phyloP scores from a whole-genome alignment of 2,329 filamentous ascomycete genomes.

The Colletotrichum spinosum region DNA sequence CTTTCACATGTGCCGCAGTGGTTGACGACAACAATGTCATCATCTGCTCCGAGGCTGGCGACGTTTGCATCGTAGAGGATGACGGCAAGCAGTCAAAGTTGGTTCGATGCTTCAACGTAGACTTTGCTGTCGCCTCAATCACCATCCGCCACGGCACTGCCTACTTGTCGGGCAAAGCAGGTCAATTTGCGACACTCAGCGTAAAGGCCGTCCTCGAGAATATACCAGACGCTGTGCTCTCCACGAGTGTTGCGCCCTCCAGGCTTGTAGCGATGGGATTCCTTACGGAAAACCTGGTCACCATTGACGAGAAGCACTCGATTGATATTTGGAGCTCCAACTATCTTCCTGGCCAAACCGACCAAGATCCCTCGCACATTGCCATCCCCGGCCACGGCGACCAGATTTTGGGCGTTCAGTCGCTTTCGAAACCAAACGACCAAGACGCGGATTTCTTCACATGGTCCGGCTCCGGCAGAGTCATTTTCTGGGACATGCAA shows the following conservation, averaged over 20 bases:
- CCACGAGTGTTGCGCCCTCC: constrained; percentile 50
- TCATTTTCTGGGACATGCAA: constrained; percentile 85
- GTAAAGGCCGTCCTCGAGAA: constrained; percentile 61
- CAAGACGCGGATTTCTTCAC: constrained; percentile 83
- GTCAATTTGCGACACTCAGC: constrained; percentile 66
- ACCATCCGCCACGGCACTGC: constrained; percentile 69
- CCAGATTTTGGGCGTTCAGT: constrained; percentile 78
- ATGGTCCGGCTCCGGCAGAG: constrained; percentile 84
- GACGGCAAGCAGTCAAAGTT: constrained; percentile 78
- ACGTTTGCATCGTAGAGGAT: constrained; percentile 90
- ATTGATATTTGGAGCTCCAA: constrained; percentile 75
- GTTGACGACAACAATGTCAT: constrained; percentile 81
- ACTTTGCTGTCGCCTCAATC: constrained; percentile 76
- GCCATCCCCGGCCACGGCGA: constrained; percentile 73
- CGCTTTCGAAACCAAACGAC: constrained; percentile 70
- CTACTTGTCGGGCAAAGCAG: constrained; percentile 77
- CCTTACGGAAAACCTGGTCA: constrained; percentile 74
- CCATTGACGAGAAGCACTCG: constrained; percentile 79
- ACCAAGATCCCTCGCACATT: constrained; percentile 56
- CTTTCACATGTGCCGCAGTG: constrained; percentile 81
- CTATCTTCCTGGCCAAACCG: constrained; percentile 54
- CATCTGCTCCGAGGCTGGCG: constrained; percentile 87
- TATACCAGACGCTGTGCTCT: constrained; percentile 52
- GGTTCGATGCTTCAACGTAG: constrained; percentile 72
- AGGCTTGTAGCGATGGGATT: constrained; percentile 77